Evolutionary conservation across 768 basidiomycete species (phyloP), one percentile per base, ranked within the genome.

Genomic region (Neoboletus subvelutipes): DNA sequence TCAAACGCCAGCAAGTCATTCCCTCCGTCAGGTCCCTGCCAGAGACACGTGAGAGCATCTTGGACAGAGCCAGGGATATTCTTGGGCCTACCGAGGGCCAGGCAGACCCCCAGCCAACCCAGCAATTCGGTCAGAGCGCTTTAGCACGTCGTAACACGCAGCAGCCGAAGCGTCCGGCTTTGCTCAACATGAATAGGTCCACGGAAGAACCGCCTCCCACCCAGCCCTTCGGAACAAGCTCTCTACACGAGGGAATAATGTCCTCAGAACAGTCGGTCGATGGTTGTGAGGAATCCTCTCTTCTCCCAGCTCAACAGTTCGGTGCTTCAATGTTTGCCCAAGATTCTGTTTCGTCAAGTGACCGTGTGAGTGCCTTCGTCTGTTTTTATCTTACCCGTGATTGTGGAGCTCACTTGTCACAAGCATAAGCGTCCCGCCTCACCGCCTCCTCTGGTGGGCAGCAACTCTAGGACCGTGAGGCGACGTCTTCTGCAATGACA

Each of bases 1-100:
- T 61, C 6, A 79, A 71, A 61, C 79, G 74, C 37, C 63, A 61
- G 22, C 70, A 75, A 45, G 64, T 72, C 18, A 57, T 70, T 46
- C 73, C 77, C 42, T 81, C 78, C 9, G 75, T 89, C 52, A 74
- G 75, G 62, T 76, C 67, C 37, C 67, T 81, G n/a, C 64, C 71
- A 5, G 75, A 79, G 42, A 83, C 80, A 6, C 81, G 85, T 10
- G 70, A 67, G 10, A 57, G 33, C 33, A 81, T 81, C 49, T 37
- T 79, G 20, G 69, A 67, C 52, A 75, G 67, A 60, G 80, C 79
- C 18, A 71, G 64, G 15, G 59, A 59, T 28, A 60, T 81, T 4
- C 69, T 81, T 5, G 68, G 64, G 17, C 36, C 58, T 26, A 24
- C 55, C 37, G 45, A 26, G 5, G 45, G 12, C 37, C 43, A 40